phyloP scores from a whole-genome alignment of 139 green algal species.

The Ettlia oleoabundans region DNA sequence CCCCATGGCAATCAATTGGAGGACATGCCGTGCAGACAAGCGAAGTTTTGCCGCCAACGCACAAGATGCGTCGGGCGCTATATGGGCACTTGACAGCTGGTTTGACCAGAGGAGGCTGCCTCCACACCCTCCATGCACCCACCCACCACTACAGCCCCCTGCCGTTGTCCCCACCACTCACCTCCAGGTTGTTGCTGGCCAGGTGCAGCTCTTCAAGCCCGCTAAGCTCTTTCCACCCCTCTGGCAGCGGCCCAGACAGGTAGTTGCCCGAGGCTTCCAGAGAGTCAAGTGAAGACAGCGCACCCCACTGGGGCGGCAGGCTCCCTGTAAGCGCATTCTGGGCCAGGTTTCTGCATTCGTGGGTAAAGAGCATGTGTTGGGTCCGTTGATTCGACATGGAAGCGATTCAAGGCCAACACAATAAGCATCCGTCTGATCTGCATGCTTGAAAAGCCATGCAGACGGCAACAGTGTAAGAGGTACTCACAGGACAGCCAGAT shows the following conservation, averaged over 20 bases:
- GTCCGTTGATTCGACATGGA: too few relatives aligned
- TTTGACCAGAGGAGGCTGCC: too few relatives aligned
- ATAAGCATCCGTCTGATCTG: not conserved
- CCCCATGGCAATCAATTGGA: too few relatives aligned
- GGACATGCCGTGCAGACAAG: too few relatives aligned
- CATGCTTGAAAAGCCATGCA: not conserved
- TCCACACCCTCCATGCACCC: too few relatives aligned
- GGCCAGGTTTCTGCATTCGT: slow-evolving; percentile 47
- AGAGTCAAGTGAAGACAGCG: slow-evolving; percentile 18
- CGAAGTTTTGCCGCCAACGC: too few relatives aligned
- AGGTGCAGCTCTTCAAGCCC: slow-evolving; percentile 8
- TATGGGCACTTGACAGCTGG: too few relatives aligned
- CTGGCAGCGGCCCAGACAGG: slow-evolving; percentile 14
- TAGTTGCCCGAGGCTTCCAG: slow-evolving; percentile 39
- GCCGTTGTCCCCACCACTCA: not conserved
- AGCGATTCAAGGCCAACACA: not conserved
- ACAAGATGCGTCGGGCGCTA: too few relatives aligned
- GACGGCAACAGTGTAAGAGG: slow-evolving; percentile 5
- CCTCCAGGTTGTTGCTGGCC: slow-evolving; percentile 13
- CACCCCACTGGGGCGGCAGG: slow-evolving; percentile 3
- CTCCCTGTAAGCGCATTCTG: slow-evolving; percentile 49
- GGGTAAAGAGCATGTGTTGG: too few relatives aligned
- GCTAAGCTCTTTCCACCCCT: not conserved
- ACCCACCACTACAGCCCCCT: too few relatives aligned
- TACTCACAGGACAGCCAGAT: slow-evolving; percentile 37